phyloP scores from a whole-genome alignment of 1,284 basidiomycete genomes.

The Apiotrichum sp. region DNA sequence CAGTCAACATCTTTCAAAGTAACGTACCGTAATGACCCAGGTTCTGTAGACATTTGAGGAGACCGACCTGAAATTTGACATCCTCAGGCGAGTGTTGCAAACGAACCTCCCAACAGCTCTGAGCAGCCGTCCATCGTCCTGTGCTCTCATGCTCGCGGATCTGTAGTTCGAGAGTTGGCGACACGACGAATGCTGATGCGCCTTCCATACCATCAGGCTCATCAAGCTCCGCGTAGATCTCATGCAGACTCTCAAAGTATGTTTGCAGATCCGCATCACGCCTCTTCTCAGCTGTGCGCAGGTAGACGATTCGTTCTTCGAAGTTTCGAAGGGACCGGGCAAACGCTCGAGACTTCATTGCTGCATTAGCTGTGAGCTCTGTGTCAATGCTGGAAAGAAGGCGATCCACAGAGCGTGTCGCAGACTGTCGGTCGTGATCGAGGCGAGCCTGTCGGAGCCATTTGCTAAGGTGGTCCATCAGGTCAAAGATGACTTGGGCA shows the following conservation, averaged over 20 bases:
- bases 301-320: constrained; percentile 64
- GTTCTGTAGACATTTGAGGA: constrained; percentile 86
- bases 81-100: constrained; percentile 87
- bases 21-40: constrained; percentile 89
- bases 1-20: neutral
- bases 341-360: constrained; percentile 88
- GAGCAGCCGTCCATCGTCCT: constrained; percentile 94
- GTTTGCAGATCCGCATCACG: constrained; percentile 56
- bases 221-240: constrained; percentile 93
- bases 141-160: constrained; percentile 98
- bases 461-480: constrained; percentile 90
- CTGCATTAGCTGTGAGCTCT: constrained; percentile 85
- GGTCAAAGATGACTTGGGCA: constrained; percentile 88
- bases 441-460: constrained; percentile 65
- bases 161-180: constrained; percentile 90
- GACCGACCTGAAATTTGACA: constrained; percentile 78
- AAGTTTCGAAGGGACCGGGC: constrained; percentile 93
- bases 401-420: constrained; percentile 59
- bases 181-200: constrained; percentile 79
- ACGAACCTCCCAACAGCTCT: constrained; percentile 99
- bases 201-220: constrained; percentile 99
- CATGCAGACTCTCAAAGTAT: constrained; percentile 87
- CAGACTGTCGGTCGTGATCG: constrained; percentile 51
- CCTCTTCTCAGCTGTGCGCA: constrained; percentile 51
- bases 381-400: constrained; percentile 77